These are phyloP conservation scores for Komagataella phaffii DNA, from an alignment of 805 yeast genomes.

Conservation along the genomic window DNA sequence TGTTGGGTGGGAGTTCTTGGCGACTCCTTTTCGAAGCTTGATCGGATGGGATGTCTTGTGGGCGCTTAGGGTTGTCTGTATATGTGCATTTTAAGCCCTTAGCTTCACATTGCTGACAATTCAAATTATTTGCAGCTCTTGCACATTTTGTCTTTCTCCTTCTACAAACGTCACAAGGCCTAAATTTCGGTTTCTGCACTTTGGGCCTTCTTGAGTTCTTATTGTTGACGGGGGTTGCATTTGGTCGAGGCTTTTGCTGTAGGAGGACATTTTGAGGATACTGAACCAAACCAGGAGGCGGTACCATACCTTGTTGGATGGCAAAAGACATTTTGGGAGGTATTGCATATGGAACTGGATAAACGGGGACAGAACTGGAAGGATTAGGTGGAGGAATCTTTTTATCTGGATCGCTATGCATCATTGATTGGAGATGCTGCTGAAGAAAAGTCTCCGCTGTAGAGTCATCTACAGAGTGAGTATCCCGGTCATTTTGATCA, in stretches of 20 bases:
- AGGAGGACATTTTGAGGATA: not conserved
- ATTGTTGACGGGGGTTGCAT: not conserved
- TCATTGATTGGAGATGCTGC: not conserved
- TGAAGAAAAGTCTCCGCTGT: not conserved
- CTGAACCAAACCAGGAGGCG: not conserved
- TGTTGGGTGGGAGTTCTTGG: slow-evolving; percentile 22
- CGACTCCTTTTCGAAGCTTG: slow-evolving; percentile 14
- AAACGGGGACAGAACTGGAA: not conserved
- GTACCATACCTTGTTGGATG: not conserved
- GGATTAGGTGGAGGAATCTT: not conserved
- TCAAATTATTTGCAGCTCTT: slow-evolving; percentile 42
- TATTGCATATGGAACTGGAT: not conserved
- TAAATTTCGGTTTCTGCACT: slow-evolving; percentile 17
- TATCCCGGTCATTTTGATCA: not conserved
- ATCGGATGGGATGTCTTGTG: slow-evolving; percentile 7
- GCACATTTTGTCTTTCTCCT: slow-evolving; percentile 73
- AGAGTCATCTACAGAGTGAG: not conserved
- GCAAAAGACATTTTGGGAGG: not conserved
- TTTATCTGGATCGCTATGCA: not conserved
- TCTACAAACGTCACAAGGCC: slow-evolving; percentile 81
- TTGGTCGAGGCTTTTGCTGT: not conserved
- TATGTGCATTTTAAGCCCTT: slow-evolving; percentile 67
- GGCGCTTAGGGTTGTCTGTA: slow-evolving; percentile 22
- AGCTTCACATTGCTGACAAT: slow-evolving; percentile 67
- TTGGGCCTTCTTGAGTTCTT: not conserved